Conservation (phyloP, 1,284 basidiomycete genomes). For the Pulchroboletus neoregius region DNA sequence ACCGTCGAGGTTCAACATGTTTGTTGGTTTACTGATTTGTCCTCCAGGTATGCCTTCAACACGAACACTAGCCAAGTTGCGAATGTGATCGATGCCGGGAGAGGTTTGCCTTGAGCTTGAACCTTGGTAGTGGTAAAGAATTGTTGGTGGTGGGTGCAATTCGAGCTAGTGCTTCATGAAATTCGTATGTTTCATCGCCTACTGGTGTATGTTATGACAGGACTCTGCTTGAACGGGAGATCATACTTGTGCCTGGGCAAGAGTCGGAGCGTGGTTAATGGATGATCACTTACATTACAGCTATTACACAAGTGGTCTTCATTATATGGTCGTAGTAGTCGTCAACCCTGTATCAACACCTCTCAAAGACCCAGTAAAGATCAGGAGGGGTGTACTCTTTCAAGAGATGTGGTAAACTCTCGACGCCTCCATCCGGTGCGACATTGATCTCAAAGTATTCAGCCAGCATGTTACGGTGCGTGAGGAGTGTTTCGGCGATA, state of each 20-base stretch:
- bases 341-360: constrained; percentile 52
- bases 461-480: constrained; percentile 77
- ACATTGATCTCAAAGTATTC: constrained; percentile 90
- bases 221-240: no score
- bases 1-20: background rate
- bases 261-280: background rate
- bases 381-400: constrained; percentile 85
- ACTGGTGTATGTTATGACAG: no score
- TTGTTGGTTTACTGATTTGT: constrained; percentile 1
- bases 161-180: no score
- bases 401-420: constrained; percentile 78
- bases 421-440: constrained; percentile 58
- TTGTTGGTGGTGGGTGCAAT: background rate
- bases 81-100: constrained; percentile 64
- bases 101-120: constrained; percentile 51
- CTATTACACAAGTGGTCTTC: background rate
- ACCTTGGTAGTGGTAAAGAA: background rate
- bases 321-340: constrained; percentile 4
- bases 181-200: no score
- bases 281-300: background rate
- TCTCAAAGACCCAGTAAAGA: constrained; percentile 86
- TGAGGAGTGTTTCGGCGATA: constrained; percentile 54
- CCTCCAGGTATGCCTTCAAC: constrained; percentile 63
- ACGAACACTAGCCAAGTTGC: constrained; percentile 71
- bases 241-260: background rate